These are phyloP conservation scores for Fusarium pseudograminearum DNA, from an alignment of 2,329 filamentous ascomycete genomes.

Conservation along the genomic window DNA sequence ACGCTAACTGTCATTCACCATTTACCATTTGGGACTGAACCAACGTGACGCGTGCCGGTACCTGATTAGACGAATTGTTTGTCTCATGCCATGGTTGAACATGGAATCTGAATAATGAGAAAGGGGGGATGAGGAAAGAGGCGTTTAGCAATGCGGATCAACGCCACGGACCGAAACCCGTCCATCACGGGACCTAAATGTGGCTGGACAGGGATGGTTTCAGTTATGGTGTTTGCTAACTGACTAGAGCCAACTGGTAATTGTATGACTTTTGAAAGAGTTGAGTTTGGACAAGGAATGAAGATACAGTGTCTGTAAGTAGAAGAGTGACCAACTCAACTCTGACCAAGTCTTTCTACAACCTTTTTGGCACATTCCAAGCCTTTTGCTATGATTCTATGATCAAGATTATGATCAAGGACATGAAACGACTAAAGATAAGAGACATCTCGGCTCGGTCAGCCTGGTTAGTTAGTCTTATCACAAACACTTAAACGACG, in stretches of 20 bases:
- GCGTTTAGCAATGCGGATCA: conserved; percentile 20
- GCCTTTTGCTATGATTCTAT: background rate
- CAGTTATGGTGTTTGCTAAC: conserved; percentile 9
- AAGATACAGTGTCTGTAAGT: background rate
- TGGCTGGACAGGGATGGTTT: conserved; percentile 34
- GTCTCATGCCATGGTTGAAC: background rate
- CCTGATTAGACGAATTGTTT: background rate
- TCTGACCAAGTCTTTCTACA: background rate
- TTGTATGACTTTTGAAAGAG: conserved; percentile 11
- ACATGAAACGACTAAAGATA: conserved; percentile 21
- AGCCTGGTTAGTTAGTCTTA: conserved; percentile 19
- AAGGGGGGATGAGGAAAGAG: conserved; percentile 10
- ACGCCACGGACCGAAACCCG: conserved; percentile 44
- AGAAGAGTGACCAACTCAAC: background rate
- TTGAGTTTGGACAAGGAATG: conserved; percentile 8
- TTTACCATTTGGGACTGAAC: background rate
- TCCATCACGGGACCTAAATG: conserved; percentile 36
- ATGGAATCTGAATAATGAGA: conserved; percentile 1
- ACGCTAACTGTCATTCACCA: background rate
- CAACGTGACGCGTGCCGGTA: background rate
- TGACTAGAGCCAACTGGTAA: background rate
- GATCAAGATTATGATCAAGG: background rate
- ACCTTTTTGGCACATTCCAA: conserved; percentile 15
- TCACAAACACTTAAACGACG: conserved; percentile 3
- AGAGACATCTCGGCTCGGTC: conserved; percentile 24